Evolutionary conservation across 352 stramenopile genomes (phyloP), one percentile per base, ranked within the genome.

Genomic region (Globisporangium uncinulatum): DNA sequence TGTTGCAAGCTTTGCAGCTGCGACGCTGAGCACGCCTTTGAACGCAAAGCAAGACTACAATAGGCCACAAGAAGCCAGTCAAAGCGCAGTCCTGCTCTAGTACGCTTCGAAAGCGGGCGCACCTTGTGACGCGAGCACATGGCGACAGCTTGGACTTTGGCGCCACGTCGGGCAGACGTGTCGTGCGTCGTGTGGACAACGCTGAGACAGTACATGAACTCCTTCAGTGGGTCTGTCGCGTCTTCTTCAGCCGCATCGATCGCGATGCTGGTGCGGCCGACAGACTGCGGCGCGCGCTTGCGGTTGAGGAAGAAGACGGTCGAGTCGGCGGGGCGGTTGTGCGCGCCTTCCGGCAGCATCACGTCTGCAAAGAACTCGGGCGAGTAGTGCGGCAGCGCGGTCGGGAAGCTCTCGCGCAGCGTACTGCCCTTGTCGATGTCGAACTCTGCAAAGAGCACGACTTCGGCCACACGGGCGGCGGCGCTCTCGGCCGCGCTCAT

Each of bases 231-330:
- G 43, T 91, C 76, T 14, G 54, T 58, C 0, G 32, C 32, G n/a
- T 41, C 37, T n/a, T 62, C 39, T 0, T 8, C 34, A 24, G 1
- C 36, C 4, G 42, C 20, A 17, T 56, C 42, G 19, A 14, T 3
- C 1, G 3, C 21, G 31, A 0, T 21, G 60, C 9, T 41, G 49
- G 31, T 14, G 39, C 13, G 21, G 50, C 41, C 51, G 39, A 8
- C 21, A 50, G 47, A 42, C 60, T 59, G 29, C 39, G 24, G 52
- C 19, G 61, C 63, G 43, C 61, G 69, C 56, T 83, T 68, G 37
- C 84, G 78, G 61, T 94, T 93, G 56, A 95, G 78, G 60, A 95
- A 94, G 63, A 95, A 95, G 49, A 93, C 81, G 37, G 86, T 95
- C 19, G 83, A 86, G 70, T 95, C 86, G 45, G 92, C 66, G 34